Evolutionary conservation across 768 basidiomycete species (phyloP).

Genomic region (Trametes meyenii): DNA sequence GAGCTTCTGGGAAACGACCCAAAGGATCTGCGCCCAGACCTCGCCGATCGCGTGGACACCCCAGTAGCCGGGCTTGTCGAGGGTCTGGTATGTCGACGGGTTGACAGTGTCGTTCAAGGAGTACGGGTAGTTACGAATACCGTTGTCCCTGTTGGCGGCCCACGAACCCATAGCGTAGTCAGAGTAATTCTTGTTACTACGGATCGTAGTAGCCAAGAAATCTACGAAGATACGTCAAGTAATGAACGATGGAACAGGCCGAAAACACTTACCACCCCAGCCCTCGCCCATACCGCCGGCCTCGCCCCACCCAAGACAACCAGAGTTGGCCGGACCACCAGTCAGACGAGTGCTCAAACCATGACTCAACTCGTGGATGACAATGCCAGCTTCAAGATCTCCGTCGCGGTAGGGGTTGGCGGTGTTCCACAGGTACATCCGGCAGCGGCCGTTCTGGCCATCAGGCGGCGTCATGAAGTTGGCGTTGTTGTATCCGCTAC

Average conservation of each 20-base stretch:
- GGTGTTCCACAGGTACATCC: constrained; percentile 97
- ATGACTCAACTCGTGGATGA: constrained; percentile 88
- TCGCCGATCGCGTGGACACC: constrained; percentile 92
- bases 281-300: constrained; percentile 98
- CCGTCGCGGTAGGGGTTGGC: constrained; percentile 91
- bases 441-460: constrained; percentile 87
- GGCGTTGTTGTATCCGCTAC: constrained; percentile 89
- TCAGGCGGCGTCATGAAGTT: constrained; percentile 89
- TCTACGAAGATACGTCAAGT: constrained; percentile 41
- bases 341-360: constrained; percentile 93
- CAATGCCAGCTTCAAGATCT: constrained; percentile 95
- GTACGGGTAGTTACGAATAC: constrained; percentile 90
- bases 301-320: constrained; percentile 95
- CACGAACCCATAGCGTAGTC: constrained; percentile 94
- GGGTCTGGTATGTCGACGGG: constrained; percentile 91
- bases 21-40: constrained; percentile 93
- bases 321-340: constrained; percentile 90
- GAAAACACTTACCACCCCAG: constrained; percentile 68
- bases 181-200: constrained; percentile 70
- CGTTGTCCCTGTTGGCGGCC: constrained; percentile 77
- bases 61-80: constrained; percentile 94
- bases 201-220: constrained; percentile 85
- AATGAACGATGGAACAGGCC: background rate
- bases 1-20: constrained; percentile 73
- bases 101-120: constrained; percentile 74